phyloP scores from a whole-genome alignment of 257 asterid genomes.

The Gentiana straminea region DNA sequence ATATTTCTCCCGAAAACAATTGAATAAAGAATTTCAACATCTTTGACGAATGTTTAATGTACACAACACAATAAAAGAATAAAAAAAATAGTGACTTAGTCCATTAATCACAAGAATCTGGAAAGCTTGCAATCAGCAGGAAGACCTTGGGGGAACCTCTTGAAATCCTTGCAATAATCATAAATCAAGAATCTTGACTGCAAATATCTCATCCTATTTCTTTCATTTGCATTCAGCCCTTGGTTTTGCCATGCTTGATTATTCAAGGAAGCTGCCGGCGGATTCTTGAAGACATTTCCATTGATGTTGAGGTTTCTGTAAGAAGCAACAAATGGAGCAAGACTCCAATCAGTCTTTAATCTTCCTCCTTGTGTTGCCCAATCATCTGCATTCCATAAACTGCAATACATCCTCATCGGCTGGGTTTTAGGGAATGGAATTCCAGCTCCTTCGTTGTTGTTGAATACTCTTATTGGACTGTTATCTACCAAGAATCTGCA shows the following conservation, averaged over 20 bases:
- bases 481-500: conserved; percentile 51
- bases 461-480: conserved; percentile 48
- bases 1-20: too few relatives aligned
- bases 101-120: background rate
- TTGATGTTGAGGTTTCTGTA: conserved; percentile 26
- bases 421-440: conserved; percentile 42
- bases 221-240: conserved; percentile 30
- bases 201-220: conserved; percentile 15
- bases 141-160: conserved; percentile 12
- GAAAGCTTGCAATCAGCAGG: conserved; percentile 13
- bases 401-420: conserved; percentile 42
- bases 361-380: conserved; percentile 70
- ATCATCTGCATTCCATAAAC: conserved; percentile 55
- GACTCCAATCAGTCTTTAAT: conserved; percentile 50
- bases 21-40: too few relatives aligned
- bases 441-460: conserved; percentile 28
- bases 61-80: too few relatives aligned
- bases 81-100: too few relatives aligned
- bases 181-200: conserved; percentile 11
- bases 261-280: background rate
- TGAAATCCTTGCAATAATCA: conserved; percentile 8
- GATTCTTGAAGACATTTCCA: conserved; percentile 7
- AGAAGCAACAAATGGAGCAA: conserved; percentile 41
- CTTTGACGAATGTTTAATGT: too few relatives aligned
- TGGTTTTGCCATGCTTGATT: conserved; percentile 33